Percentiles rank a stretch among this genome's conserved stretches.
Conservation (phyloP, 495 filamentous ascomycete genomes). For the Xylaria palmicola region DNA sequence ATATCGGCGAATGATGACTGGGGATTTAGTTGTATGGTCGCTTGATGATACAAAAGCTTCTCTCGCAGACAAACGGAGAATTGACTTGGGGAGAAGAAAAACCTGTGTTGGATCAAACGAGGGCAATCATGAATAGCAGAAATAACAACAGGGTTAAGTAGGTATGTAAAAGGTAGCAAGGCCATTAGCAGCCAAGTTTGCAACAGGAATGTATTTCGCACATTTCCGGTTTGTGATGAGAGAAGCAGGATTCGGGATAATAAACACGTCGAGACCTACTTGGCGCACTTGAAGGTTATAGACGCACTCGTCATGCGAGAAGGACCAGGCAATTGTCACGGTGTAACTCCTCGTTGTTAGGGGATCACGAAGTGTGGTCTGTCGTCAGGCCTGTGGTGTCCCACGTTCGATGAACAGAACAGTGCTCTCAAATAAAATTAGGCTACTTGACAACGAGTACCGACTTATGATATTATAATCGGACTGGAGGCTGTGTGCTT, state of each 20-base stretch:
- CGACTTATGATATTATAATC: neutral
- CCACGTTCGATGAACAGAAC: neutral
- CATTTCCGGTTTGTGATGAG: no score
- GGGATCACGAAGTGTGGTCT: neutral
- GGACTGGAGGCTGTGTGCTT: constrained; percentile 1
- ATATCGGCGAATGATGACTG: constrained; percentile 4
- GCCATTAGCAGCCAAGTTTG: no score
- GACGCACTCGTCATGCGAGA: neutral
- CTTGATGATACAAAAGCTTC: neutral
- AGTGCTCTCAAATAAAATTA: neutral
- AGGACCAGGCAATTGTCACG: neutral
- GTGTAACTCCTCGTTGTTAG: neutral
- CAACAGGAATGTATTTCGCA: no score
- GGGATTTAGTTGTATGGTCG: neutral
- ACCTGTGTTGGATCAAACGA: neutral
- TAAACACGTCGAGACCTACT: constrained; percentile 13
- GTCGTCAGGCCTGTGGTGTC: neutral
- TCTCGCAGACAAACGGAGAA: neutral
- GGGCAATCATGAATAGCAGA: neutral
- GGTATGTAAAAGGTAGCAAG: no score
- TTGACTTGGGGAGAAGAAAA: no score
- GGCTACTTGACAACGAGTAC: neutral
- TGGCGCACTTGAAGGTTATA: neutral
- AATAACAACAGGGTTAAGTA: no score
- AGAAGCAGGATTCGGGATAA: neutral